Evolutionary conservation across 805 yeast genomes (phyloP).

Genomic region (Ogataea saltuana): DNA sequence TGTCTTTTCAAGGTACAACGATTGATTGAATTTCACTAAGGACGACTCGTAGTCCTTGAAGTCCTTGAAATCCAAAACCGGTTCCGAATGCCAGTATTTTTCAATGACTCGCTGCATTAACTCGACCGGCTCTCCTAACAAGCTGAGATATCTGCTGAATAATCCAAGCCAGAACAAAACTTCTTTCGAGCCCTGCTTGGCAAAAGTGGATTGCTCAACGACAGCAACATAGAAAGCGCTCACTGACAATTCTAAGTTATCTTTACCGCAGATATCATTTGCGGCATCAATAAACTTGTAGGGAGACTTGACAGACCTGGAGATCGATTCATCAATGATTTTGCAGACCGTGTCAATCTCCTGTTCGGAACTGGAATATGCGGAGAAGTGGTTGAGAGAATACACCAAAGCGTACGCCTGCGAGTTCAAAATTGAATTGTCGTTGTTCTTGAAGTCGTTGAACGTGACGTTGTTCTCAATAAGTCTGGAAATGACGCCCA

Average conservation of each 20-base stretch:
- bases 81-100: slow-evolving; percentile 17
- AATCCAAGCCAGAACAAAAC: slow-evolving; percentile 49
- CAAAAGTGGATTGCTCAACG: slow-evolving; percentile 69
- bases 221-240: slow-evolving; percentile 61
- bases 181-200: slow-evolving; percentile 36
- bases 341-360: slow-evolving; percentile 49
- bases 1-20: background rate
- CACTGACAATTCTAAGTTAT: slow-evolving; percentile 36
- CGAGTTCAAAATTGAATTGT: slow-evolving; percentile 40
- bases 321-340: slow-evolving; percentile 71
- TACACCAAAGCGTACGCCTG: slow-evolving; percentile 58
- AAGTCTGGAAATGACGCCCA: slow-evolving; percentile 49
- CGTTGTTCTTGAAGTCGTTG: slow-evolving; percentile 36
- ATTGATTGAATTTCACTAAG: slow-evolving; percentile 7
- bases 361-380: slow-evolving; percentile 11
- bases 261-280: slow-evolving; percentile 13
- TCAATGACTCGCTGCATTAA: slow-evolving; percentile 19
- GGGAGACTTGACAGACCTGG: slow-evolving; percentile 72
- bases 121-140: slow-evolving; percentile 59
- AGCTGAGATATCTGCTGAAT: slow-evolving; percentile 46
- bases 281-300: slow-evolving; percentile 78
- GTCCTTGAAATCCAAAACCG: slow-evolving; percentile 9
- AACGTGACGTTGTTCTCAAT: slow-evolving; percentile 56
- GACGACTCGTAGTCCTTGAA: slow-evolving; percentile 16
- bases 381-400: slow-evolving; percentile 39